Evolutionary conservation across 2,329 filamentous ascomycete genomes (phyloP).

Genomic region (Beauveria asiatica): DNA sequence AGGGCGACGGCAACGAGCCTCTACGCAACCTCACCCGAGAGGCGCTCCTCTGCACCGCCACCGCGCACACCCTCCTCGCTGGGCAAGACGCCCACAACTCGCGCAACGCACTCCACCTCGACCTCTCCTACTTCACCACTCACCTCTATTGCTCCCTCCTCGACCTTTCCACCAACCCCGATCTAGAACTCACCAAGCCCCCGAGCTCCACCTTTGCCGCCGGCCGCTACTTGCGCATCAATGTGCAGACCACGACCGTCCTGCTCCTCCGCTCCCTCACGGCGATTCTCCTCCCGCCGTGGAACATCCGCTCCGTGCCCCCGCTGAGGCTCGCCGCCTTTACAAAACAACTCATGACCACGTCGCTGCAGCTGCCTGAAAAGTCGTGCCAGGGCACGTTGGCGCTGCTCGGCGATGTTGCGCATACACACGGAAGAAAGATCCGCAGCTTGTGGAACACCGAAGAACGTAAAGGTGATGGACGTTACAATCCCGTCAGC

Average conservation of each 20-base stretch:
- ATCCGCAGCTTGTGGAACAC: slow-evolving; percentile 86
- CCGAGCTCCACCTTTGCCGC: slow-evolving; percentile 31
- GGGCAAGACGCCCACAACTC: slow-evolving; percentile 88
- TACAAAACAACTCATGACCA: slow-evolving; percentile 79
- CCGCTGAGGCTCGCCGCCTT: slow-evolving; percentile 85
- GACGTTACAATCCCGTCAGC: slow-evolving; percentile 67
- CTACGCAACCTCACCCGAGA: slow-evolving; percentile 74
- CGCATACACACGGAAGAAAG: slow-evolving; percentile 73
- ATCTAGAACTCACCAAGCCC: slow-evolving; percentile 68
- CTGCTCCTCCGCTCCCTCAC: slow-evolving; percentile 82
- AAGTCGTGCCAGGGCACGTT: slow-evolving; percentile 78
- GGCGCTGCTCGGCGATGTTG: slow-evolving; percentile 67
- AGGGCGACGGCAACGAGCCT: slow-evolving; percentile 31
- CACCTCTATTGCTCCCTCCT: slow-evolving; percentile 86
- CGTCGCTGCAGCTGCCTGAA: slow-evolving; percentile 78
- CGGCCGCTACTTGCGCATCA: slow-evolving; percentile 55
- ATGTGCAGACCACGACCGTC: slow-evolving; percentile 90
- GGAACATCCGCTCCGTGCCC: slow-evolving; percentile 65
- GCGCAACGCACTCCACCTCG: slow-evolving; percentile 71
- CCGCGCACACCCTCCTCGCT: slow-evolving; percentile 89
- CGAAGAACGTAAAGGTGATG: slow-evolving; percentile 87
- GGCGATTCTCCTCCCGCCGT: slow-evolving; percentile 67
- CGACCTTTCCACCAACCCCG: slow-evolving; percentile 67
- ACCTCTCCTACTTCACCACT: slow-evolving; percentile 90
- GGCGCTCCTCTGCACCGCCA: slow-evolving; percentile 87